A percentile compares a stretch with the other conserved stretches of the same genome.
Conservation (phyloP, 2,329 filamentous ascomycete genomes). For the Cordyceps cicadae region DNA sequence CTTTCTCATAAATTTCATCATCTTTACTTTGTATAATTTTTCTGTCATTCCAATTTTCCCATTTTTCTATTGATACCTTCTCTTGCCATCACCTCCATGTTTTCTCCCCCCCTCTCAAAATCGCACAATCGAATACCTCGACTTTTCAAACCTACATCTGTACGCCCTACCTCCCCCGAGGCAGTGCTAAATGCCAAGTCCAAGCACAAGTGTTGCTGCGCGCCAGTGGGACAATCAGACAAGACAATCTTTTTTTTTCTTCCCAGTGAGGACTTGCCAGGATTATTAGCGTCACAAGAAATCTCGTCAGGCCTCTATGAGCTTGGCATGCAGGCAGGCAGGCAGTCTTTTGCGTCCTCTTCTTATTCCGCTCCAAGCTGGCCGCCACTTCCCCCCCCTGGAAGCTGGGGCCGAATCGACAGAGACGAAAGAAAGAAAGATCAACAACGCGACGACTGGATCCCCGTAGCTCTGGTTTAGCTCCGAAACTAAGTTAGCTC, state of each 20-base stretch:
- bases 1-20: too few species aligned
- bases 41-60: too few species aligned
- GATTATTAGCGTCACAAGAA: constrained; percentile 1
- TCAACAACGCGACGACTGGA: constrained; percentile 3
- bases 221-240: constrained; percentile 1
- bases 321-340: constrained; percentile 3
- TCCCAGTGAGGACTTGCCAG: neutral
- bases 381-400: neutral
- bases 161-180: too few species aligned
- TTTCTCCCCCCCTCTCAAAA: too few species aligned
- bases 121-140: too few species aligned
- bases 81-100: too few species aligned
- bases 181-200: constrained; percentile 12
- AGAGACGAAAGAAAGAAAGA: neutral
- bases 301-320: neutral
- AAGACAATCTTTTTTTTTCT: too few species aligned
- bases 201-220: constrained; percentile 8
- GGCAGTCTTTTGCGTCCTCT: too few species aligned
- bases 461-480: constrained; percentile 1
- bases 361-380: neutral
- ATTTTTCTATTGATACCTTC: too few species aligned
- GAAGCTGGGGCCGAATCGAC: neutral
- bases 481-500: constrained; percentile 1
- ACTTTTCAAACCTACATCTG: too few species aligned
- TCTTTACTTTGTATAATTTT: too few species aligned